phyloP scores from a whole-genome alignment of 2,329 filamentous ascomycete genomes.

The Rosellinia necatrix region DNA sequence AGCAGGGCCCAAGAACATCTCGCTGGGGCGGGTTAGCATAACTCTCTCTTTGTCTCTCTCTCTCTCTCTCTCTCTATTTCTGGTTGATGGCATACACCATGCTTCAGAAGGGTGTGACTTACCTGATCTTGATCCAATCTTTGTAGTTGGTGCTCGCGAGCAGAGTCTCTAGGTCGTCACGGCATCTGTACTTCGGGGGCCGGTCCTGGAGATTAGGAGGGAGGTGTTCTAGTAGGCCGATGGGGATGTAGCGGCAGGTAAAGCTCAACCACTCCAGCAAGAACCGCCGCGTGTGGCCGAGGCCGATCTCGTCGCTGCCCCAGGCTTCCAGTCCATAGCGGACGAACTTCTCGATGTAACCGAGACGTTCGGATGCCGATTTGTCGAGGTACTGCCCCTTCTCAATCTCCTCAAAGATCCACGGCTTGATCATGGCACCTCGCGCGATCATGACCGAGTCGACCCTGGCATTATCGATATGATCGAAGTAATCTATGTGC shows the following conservation, averaged over 20 bases:
- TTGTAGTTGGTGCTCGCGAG: constrained; percentile 88
- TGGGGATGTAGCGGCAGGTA: constrained; percentile 85
- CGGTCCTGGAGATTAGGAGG: constrained; percentile 89
- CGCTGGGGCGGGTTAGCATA: constrained; percentile 56
- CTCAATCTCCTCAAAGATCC: constrained; percentile 97
- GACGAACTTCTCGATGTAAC: constrained; percentile 85
- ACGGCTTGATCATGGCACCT: constrained; percentile 94
- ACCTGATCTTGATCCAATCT: constrained; percentile 99
- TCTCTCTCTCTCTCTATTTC: no score
- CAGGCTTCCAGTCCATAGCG: constrained; percentile 91
- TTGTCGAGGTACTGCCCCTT: constrained; percentile 95
- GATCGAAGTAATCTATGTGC: constrained; percentile 81
- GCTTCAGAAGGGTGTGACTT: no score
- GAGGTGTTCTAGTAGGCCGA: constrained; percentile 85
- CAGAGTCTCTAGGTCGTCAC: constrained; percentile 92
- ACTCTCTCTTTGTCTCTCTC: no score
- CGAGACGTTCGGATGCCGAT: constrained; percentile 81
- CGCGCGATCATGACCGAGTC: constrained; percentile 98
- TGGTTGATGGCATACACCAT: no score
- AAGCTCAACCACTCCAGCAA: constrained; percentile 96
- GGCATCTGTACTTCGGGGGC: constrained; percentile 79
- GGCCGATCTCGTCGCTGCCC: constrained; percentile 93
- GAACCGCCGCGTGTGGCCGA: constrained; percentile 90
- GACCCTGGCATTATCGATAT: constrained; percentile 77
- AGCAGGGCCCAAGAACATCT: constrained; percentile 95